phyloP scores from a whole-genome alignment of 495 filamentous ascomycete genomes.

The Aspergillus avenaceus region DNA sequence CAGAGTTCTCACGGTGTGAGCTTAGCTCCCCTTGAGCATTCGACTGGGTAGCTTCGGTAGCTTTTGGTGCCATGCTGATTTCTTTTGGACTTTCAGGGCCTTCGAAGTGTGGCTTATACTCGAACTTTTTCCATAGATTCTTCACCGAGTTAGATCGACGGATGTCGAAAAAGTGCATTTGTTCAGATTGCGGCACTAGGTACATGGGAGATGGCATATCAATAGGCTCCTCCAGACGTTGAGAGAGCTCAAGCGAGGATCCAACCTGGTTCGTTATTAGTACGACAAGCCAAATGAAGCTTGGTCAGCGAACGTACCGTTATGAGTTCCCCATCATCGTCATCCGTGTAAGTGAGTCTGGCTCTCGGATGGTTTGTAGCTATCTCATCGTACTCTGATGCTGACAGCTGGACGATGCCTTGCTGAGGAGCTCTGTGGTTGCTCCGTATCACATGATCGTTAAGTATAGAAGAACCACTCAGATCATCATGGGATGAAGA shows the following conservation, averaged over 20 bases:
- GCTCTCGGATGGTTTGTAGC: conserved; percentile 45
- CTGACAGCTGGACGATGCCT: conserved; percentile 36
- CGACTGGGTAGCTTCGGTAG: conserved; percentile 1
- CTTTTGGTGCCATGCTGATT: not conserved
- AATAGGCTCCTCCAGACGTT: conserved; percentile 46
- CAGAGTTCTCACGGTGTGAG: not conserved
- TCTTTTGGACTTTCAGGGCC: conserved; percentile 3
- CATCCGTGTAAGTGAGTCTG: conserved; percentile 49
- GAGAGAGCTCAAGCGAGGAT: conserved; percentile 46
- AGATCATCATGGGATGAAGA: conserved; percentile 9
- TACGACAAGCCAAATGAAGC: not conserved
- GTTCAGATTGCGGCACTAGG: conserved; percentile 9
- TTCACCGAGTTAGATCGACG: conserved; percentile 41
- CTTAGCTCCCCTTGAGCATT: conserved; percentile 2
- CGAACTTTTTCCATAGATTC: conserved; percentile 39
- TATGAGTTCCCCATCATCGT: conserved; percentile 52
- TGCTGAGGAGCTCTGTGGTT: conserved; percentile 1
- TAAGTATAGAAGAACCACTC: not conserved
- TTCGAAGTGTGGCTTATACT: conserved; percentile 5
- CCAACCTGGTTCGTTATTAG: conserved; percentile 38
- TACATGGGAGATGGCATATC: conserved; percentile 3
- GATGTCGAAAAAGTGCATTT: conserved; percentile 47
- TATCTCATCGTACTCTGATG: conserved; percentile 47
- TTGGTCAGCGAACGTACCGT: conserved; percentile 34
- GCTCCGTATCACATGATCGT: not conserved